Conservation (phyloP, 805 yeast species). For the Ogataea methylovora region DNA sequence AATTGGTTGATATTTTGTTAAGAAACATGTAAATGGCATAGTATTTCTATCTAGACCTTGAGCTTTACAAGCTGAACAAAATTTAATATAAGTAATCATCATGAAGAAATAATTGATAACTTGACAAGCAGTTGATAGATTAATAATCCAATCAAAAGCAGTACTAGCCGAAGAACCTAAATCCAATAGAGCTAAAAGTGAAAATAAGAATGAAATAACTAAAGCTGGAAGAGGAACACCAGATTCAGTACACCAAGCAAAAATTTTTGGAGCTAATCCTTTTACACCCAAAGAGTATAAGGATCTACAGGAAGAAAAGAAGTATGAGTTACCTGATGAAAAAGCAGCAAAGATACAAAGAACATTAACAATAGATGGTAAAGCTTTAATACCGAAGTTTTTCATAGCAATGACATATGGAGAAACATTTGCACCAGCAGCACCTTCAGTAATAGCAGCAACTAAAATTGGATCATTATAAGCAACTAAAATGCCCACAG, state of each 20-base stretch:
- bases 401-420: slow-evolving; percentile 76
- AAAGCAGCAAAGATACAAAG: slow-evolving; percentile 64
- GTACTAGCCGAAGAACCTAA: slow-evolving; percentile 23
- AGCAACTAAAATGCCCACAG: slow-evolving; percentile 29
- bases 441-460: slow-evolving; percentile 43
- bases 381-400: slow-evolving; percentile 47
- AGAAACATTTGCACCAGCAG: slow-evolving; percentile 66
- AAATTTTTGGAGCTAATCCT: slow-evolving; percentile 66
- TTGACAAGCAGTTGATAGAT: slow-evolving; percentile 6
- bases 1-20: slow-evolving; percentile 20
- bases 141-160: slow-evolving; percentile 34
- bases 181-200: slow-evolving; percentile 55
- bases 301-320: slow-evolving; percentile 57
- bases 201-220: slow-evolving; percentile 41
- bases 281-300: slow-evolving; percentile 57
- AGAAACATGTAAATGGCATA: slow-evolving; percentile 37
- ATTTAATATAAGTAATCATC: slow-evolving; percentile 42
- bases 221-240: slow-evolving; percentile 69
- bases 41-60: slow-evolving; percentile 37
- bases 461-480: slow-evolving; percentile 24
- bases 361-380: slow-evolving; percentile 71
- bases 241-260: slow-evolving; percentile 47
- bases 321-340: slow-evolving; percentile 73
- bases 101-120: slow-evolving; percentile 1
- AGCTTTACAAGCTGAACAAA: slow-evolving; percentile 44